These are phyloP conservation scores for Lophiostoma macrostomum DNA, from an alignment of 495 filamentous ascomycete genomes.

Conservation along the genomic window DNA sequence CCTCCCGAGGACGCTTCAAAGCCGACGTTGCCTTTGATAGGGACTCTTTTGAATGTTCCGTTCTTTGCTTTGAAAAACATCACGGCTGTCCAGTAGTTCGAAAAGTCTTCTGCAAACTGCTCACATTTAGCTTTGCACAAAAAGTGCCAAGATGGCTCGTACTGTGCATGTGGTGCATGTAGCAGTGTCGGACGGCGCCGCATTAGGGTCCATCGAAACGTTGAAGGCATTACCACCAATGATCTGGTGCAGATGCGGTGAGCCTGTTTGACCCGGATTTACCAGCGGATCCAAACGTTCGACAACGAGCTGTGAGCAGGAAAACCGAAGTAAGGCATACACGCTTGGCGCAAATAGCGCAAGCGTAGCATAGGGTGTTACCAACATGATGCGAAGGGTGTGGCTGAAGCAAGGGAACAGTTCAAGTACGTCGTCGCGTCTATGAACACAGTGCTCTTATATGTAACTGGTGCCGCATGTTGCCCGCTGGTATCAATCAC, in stretches of 20 bases:
- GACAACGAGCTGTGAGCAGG: slow-evolving; percentile 23
- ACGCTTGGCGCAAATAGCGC: slow-evolving; percentile 10
- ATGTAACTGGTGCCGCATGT: no score
- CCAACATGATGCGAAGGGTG: not conserved
- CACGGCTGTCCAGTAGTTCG: slow-evolving; percentile 29
- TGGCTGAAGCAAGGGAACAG: not conserved
- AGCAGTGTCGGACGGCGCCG: not conserved
- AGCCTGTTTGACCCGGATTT: slow-evolving; percentile 5
- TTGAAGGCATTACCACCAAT: slow-evolving; percentile 25
- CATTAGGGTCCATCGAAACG: slow-evolving; percentile 12
- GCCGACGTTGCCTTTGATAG: slow-evolving; percentile 1
- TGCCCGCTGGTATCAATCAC: no score
- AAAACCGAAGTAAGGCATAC: slow-evolving; percentile 25
- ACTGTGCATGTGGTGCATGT: slow-evolving; percentile 27
- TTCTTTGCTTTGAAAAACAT: slow-evolving; percentile 24
- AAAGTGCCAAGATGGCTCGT: not conserved
- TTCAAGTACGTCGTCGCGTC: no score
- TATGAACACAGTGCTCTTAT: no score
- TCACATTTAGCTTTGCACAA: not conserved
- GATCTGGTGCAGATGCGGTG: slow-evolving; percentile 25
- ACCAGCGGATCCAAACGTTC: slow-evolving; percentile 27
- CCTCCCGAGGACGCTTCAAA: slow-evolving; percentile 13
- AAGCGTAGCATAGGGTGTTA: not conserved
- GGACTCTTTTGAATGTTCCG: slow-evolving; percentile 23
- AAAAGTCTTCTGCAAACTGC: not conserved